Conservation (phyloP, 2,329 filamentous ascomycete genomes). For the Xylaria sp. region DNA sequence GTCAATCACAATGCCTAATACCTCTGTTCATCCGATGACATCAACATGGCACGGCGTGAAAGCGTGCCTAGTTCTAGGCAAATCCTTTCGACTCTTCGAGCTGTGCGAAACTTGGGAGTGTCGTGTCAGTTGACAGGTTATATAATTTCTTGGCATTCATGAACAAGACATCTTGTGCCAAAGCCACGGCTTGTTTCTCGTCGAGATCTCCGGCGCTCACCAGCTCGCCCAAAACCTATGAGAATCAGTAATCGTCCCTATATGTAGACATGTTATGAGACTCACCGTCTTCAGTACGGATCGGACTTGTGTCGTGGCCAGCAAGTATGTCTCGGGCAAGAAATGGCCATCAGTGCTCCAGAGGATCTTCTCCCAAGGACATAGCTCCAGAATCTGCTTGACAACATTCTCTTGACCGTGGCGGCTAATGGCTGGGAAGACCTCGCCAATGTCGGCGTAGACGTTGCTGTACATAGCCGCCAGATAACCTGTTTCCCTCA, state of each 20-base stretch:
- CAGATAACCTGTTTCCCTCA: slow-evolving; percentile 79
- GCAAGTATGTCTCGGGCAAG: slow-evolving; percentile 29
- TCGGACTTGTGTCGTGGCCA: slow-evolving; percentile 17
- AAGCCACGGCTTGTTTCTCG: slow-evolving; percentile 67
- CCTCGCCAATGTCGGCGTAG: slow-evolving; percentile 83
- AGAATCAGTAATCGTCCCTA: neutral
- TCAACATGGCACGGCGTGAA: no score
- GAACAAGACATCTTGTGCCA: slow-evolving; percentile 77
- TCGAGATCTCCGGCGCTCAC: slow-evolving; percentile 70
- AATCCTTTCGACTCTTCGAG: neutral
- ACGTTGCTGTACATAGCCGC: slow-evolving; percentile 81
- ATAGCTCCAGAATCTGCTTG: slow-evolving; percentile 78
- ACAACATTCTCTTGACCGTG: slow-evolving; percentile 78
- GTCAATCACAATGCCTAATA: neutral
- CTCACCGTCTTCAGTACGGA: slow-evolving; percentile 22
- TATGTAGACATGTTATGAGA: neutral
- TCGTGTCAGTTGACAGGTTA: slow-evolving; percentile 62
- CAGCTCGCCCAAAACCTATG: slow-evolving; percentile 72
- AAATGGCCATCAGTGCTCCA: slow-evolving; percentile 84
- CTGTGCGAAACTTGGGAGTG: slow-evolving; percentile 43
- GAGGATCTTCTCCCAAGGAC: slow-evolving; percentile 77
- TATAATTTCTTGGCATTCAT: slow-evolving; percentile 81
- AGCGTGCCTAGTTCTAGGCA: no score
- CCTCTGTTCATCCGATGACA: neutral
- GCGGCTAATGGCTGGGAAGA: slow-evolving; percentile 81